A percentile compares a stretch with the other conserved stretches of the same genome.
Conservation (phyloP, 2,329 filamentous ascomycete species). For the Fusarium ramigenum region DNA sequence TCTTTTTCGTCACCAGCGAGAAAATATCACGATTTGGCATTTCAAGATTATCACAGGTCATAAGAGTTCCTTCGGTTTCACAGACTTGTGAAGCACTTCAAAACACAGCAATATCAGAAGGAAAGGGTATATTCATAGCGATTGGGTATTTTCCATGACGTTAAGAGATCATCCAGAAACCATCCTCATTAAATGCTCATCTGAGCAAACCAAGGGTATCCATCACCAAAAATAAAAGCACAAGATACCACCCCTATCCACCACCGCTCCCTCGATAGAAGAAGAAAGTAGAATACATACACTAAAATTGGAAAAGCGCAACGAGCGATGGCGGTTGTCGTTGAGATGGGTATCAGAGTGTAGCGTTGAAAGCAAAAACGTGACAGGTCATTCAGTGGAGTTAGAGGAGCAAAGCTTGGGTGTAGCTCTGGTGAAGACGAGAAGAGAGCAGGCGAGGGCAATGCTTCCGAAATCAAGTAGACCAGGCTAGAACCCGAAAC, state of each 20-base stretch:
- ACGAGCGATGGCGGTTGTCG: background rate
- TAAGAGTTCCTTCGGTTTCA: background rate
- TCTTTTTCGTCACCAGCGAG: background rate
- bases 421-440: slow-evolving; percentile 34
- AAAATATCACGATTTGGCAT: background rate
- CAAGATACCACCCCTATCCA: background rate
- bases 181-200: slow-evolving; percentile 26
- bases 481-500: slow-evolving; percentile 47
- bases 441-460: slow-evolving; percentile 13
- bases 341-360: slow-evolving; percentile 32
- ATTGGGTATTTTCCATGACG: slow-evolving; percentile 34
- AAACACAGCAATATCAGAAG: background rate
- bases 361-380: slow-evolving; percentile 7
- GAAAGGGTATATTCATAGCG: slow-evolving; percentile 23
- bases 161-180: slow-evolving; percentile 4
- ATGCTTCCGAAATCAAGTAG: slow-evolving; percentile 48
- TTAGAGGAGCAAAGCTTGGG: background rate
- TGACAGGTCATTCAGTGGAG: background rate
- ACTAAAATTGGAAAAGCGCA: slow-evolving; percentile 1
- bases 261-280: background rate
- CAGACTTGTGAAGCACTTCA: background rate
- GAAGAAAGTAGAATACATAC: slow-evolving; percentile 31
- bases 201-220: slow-evolving; percentile 31
- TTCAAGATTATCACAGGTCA: background rate
- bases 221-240: background rate